Evolutionary conservation across 2,329 filamentous ascomycete species (phyloP).

Genomic region (Fusarium sambucinum): DNA sequence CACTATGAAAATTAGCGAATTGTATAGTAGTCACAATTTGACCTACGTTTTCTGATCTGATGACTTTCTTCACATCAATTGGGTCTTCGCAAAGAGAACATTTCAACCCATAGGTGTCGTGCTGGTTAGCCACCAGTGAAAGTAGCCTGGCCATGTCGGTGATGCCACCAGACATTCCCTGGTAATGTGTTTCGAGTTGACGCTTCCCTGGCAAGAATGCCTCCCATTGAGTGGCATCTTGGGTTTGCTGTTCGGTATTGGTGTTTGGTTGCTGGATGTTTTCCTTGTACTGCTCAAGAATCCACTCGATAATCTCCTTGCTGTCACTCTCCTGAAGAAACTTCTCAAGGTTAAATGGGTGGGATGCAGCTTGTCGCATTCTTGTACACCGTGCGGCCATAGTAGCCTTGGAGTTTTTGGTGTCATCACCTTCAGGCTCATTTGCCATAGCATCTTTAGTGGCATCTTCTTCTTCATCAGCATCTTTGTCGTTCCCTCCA

Average conservation of each 20-base stretch:
- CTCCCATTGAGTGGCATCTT: neutral
- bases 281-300: neutral
- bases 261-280: neutral
- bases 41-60: neutral
- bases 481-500: neutral
- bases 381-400: neutral
- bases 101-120: neutral
- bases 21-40: no score
- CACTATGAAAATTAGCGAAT: constrained; percentile 51
- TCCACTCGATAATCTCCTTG: neutral
- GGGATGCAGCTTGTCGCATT: neutral
- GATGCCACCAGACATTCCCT: neutral
- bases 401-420: neutral
- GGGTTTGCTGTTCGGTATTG: neutral
- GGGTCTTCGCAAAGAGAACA: neutral
- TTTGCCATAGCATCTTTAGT: neutral
- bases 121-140: neutral
- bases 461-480: no score
- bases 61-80: neutral
- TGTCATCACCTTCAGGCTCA: neutral
- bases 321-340: neutral
- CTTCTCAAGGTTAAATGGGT: neutral
- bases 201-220: neutral
- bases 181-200: neutral
- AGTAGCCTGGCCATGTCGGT: neutral